Evolutionary conservation across 176 grass and related monocot genomes (phyloP).

Genomic region (Canna indica): DNA sequence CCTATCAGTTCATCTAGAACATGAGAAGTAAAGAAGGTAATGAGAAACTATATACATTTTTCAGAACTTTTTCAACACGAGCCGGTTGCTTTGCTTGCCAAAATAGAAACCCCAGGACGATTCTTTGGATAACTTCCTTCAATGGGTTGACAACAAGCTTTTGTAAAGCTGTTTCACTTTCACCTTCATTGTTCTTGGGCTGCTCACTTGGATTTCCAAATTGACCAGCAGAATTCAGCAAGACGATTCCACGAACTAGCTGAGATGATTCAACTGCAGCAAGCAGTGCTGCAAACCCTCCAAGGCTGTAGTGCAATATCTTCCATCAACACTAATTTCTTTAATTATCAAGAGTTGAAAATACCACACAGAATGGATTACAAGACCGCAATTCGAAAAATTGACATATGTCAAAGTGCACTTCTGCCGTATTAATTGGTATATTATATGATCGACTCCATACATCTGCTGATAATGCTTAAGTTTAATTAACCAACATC

Average conservation of each 20-base stretch:
- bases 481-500: too few species aligned
- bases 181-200: conserved; percentile 22
- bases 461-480: too few species aligned
- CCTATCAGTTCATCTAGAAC: too few species aligned
- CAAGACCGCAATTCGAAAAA: too few species aligned
- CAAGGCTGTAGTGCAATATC: conserved; percentile 29
- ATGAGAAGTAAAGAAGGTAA: conserved; percentile 1
- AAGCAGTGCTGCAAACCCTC: conserved; percentile 76
- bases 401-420: too few species aligned
- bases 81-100: conserved; percentile 96
- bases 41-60: conserved; percentile 38
- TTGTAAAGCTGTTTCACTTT: conserved; percentile 26
- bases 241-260: conserved; percentile 55
- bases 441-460: too few species aligned
- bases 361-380: too few species aligned
- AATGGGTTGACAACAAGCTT: conserved; percentile 53
- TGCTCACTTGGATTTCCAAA: conserved; percentile 46
- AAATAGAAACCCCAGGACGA: conserved; percentile 68
- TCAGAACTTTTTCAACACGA: conserved; percentile 77
- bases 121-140: conserved; percentile 58
- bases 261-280: conserved; percentile 52
- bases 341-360: not conserved
- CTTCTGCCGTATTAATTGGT: too few species aligned
- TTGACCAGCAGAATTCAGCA: conserved; percentile 92
- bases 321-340: not conserved